phyloP scores from a whole-genome alignment of 441 rosid genomes.

The Populus trichocarpa region DNA sequence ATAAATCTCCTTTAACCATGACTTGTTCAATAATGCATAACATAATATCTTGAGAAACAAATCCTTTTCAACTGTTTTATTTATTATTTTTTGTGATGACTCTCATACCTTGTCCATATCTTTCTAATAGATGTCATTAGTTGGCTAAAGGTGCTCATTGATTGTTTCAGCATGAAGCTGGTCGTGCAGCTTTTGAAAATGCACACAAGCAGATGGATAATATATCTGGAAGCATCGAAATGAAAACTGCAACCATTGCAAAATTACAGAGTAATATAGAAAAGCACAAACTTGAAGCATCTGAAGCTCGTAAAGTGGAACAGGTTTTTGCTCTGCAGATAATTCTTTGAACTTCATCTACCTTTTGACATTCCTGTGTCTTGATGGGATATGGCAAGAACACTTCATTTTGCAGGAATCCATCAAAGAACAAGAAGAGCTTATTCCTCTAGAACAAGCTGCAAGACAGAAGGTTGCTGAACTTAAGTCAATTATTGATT shows the following conservation, averaged over 20 bases:
- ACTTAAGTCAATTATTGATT: slow-evolving; percentile 69
- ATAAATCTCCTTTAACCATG: not conserved
- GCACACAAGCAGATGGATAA: slow-evolving; percentile 70
- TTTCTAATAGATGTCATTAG: not conserved
- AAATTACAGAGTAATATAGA: slow-evolving; percentile 54
- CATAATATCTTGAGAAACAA: not conserved
- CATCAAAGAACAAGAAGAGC: slow-evolving; percentile 71
- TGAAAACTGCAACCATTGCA: slow-evolving; percentile 38
- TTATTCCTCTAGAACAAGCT: slow-evolving; percentile 83
- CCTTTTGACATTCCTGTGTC: slow-evolving; percentile 7
- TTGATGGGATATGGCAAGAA: slow-evolving; percentile 17
- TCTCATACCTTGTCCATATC: not conserved
- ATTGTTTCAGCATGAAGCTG: slow-evolving; percentile 77
- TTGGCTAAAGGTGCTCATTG: slow-evolving; percentile 20
- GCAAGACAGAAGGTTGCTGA: slow-evolving; percentile 91
- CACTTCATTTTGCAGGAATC: slow-evolving; percentile 54
- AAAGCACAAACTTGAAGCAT: slow-evolving; percentile 57
- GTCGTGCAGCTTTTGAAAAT: slow-evolving; percentile 65
- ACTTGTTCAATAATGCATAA: not conserved
- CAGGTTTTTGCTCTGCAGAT: slow-evolving; percentile 42
- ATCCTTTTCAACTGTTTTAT: not conserved
- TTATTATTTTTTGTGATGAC: not conserved
- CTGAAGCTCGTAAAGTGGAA: slow-evolving; percentile 68
- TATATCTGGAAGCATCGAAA: slow-evolving; percentile 47
- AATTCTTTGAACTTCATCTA: slow-evolving; percentile 8